Percentiles rank a stretch among this genome's conserved stretches.
Conservation (phyloP, 2,329 filamentous ascomycete species). For the Fusarium protoensiforme region DNA sequence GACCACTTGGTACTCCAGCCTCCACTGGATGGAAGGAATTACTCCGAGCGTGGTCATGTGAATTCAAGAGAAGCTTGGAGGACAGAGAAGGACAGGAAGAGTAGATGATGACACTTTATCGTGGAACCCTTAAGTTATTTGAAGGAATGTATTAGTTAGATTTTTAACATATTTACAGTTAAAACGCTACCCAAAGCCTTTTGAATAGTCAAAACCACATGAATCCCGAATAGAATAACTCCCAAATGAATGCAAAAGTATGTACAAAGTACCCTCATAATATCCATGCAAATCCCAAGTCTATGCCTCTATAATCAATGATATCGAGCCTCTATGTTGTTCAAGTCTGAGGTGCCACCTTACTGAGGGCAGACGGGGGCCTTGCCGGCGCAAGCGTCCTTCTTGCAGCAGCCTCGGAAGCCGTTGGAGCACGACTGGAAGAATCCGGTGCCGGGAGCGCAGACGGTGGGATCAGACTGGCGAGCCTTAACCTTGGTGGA, state of each 20-base stretch:
- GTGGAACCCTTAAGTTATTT: neutral
- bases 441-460: constrained; percentile 8
- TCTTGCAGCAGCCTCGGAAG: constrained; percentile 33
- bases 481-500: neutral
- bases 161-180: neutral
- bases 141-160: neutral
- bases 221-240: neutral
- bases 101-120: neutral
- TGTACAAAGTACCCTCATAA: neutral
- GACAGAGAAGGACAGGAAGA: neutral
- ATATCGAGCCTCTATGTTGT: neutral
- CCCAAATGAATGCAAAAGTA: neutral
- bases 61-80: neutral
- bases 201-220: neutral
- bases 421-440: constrained; percentile 28
- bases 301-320: neutral
- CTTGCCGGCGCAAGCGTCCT: constrained; percentile 25
- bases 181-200: neutral
- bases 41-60: neutral
- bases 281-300: neutral
- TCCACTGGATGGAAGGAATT: neutral
- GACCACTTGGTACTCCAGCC: neutral
- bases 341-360: neutral
- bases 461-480: neutral
- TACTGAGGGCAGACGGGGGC: constrained; percentile 29